These are phyloP conservation scores for Cercospora brassicicola DNA, from an alignment of 2,329 filamentous ascomycete genomes.

Conservation along the genomic window DNA sequence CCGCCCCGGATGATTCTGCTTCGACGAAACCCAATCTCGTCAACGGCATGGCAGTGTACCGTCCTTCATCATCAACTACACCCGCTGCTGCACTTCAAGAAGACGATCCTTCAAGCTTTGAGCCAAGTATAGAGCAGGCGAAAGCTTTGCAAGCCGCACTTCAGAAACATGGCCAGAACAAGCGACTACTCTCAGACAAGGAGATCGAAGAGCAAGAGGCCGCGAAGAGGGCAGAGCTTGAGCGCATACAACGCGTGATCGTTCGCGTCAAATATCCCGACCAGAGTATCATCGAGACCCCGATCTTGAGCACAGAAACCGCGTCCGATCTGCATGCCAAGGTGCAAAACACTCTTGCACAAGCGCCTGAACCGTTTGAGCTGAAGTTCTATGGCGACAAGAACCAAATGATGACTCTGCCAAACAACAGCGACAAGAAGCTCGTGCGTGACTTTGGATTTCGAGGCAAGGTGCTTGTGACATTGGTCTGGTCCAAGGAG, in stretches of 20 bases:
- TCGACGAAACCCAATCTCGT: constrained; percentile 16
- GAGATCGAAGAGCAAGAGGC: constrained; percentile 72
- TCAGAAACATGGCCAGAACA: constrained; percentile 64
- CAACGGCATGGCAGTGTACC: constrained; percentile 59
- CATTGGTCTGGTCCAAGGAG: constrained; percentile 69
- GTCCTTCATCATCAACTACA: constrained; percentile 70
- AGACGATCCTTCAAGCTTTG: constrained; percentile 73
- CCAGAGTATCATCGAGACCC: constrained; percentile 72
- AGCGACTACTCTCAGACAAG: constrained; percentile 75
- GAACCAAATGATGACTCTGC: constrained; percentile 26
- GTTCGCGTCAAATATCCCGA: constrained; percentile 88
- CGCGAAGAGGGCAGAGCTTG: constrained; percentile 64
- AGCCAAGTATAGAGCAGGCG: constrained; percentile 72
- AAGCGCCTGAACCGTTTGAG: constrained; percentile 62
- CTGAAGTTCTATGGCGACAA: constrained; percentile 64
- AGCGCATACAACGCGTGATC: constrained; percentile 65
- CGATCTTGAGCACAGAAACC: constrained; percentile 67
- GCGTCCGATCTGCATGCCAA: constrained; percentile 71
- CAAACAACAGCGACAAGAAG: constrained; percentile 42
- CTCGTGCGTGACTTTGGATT: constrained; percentile 75
- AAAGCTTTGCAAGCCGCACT: constrained; percentile 72
- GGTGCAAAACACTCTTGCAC: constrained; percentile 69
- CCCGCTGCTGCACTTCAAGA: constrained; percentile 69
- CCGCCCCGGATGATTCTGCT: constrained; percentile 2
- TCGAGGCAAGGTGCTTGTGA: constrained; percentile 69